phyloP scores from a whole-genome alignment of 164 flowering plant species.

The Magnolia kwangsiensis region DNA sequence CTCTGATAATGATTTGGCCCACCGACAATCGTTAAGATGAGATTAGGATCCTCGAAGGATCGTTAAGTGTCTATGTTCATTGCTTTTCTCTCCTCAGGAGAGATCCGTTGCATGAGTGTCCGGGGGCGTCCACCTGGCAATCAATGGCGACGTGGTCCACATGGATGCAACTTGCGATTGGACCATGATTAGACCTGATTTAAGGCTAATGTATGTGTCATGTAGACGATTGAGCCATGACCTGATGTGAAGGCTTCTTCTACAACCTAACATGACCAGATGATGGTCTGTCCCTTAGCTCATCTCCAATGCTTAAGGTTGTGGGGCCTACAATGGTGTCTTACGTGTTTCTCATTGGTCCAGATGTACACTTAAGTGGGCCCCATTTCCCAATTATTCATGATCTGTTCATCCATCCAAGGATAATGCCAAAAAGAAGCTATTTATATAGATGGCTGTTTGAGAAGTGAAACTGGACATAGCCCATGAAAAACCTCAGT shows the following conservation, averaged over 20 bases:
- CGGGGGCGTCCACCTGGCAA: not conserved
- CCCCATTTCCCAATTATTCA: slow-evolving; percentile 19
- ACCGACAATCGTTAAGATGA: not conserved
- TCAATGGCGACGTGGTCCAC: not conserved
- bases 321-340: not conserved
- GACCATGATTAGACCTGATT: not conserved
- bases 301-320: not conserved
- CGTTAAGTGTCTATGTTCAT: slow-evolving; percentile 1
- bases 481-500: not conserved
- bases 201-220: not conserved
- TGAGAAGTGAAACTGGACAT: not conserved
- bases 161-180: not conserved
- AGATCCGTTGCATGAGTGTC: slow-evolving; percentile 2
- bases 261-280: not conserved
- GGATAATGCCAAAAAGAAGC: slow-evolving; percentile 21
- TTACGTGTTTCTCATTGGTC: not conserved
- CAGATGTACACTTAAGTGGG: slow-evolving; percentile 16
- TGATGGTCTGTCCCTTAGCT: not conserved
- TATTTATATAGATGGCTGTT: not conserved
- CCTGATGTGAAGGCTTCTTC: too few species aligned
- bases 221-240: too few species aligned
- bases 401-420: slow-evolving; percentile 4
- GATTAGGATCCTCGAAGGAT: not conserved
- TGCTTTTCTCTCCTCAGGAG: not conserved
- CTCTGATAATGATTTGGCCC: slow-evolving; percentile 5